Evolutionary conservation across 768 basidiomycete genomes (phyloP).

Genomic region (Crassisporium funariophilum): DNA sequence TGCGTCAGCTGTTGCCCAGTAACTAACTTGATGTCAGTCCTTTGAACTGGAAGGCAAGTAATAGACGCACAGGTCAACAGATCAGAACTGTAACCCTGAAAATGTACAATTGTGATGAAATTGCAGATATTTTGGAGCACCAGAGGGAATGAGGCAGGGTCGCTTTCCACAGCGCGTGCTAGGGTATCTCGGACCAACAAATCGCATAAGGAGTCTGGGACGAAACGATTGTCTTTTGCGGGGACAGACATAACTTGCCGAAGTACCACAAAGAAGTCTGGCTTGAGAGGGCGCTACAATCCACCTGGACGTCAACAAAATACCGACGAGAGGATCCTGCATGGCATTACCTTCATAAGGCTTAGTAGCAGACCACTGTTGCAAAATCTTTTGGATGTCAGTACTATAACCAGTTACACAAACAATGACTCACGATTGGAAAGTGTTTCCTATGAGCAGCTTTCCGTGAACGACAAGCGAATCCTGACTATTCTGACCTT

Average conservation of each 20-base stretch:
- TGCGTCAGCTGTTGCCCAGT: constrained; percentile 54
- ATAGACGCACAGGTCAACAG: constrained; percentile 56
- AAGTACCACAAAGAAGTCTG: constrained; percentile 55
- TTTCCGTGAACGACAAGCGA: constrained; percentile 58
- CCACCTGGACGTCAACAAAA: constrained; percentile 1
- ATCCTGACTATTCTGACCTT: constrained; percentile 56
- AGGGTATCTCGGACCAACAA: constrained; percentile 60
- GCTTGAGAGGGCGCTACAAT: constrained; percentile 45
- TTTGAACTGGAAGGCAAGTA: neutral
- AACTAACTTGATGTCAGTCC: constrained; percentile 39
- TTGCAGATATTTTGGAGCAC: constrained; percentile 57
- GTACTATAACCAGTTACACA: neutral
- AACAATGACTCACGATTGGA: constrained; percentile 44
- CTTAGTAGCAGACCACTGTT: constrained; percentile 57
- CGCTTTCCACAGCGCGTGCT: constrained; percentile 48
- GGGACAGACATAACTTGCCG: constrained; percentile 45
- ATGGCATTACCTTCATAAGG: constrained; percentile 54
- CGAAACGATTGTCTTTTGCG: constrained; percentile 29
- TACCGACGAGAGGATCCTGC: neutral
- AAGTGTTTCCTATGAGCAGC: constrained; percentile 52
- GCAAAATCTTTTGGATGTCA: constrained; percentile 46
- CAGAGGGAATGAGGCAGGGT: constrained; percentile 50
- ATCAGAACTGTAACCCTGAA: constrained; percentile 50
- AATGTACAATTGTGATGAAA: constrained; percentile 62
- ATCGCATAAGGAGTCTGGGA: constrained; percentile 43